Base-by-base conservation (phyloP, 768 basidiomycete species). In the Phylloporus sp. region DNA sequence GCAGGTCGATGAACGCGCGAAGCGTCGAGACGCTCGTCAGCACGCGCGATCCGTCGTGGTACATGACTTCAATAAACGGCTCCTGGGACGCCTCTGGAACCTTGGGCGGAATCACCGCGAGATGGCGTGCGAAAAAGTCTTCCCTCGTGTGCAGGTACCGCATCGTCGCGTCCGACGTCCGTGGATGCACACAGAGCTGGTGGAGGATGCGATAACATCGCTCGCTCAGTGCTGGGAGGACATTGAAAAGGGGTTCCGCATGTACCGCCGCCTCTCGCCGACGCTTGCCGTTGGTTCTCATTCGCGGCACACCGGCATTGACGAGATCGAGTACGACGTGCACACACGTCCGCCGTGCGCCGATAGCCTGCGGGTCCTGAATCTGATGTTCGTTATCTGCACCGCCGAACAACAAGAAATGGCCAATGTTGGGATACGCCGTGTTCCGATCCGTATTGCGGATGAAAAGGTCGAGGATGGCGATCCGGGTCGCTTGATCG, bases 131-230 rank as follows among this genome's bases (percentile, higher is more conserved):
- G 58, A 93, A 92, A 70, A 93, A 97, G 58, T 93, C 84, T 63
- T 95, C 88, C 9, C 84, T 75, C 3, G 88, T 90, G 28, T 89
- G 83, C 27, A 96, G 75, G 60, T 95, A 96, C 0, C 90, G 81
- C 67, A 88, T 84, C 5, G 81, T 83, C 45, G 83, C 81, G 28
- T 84, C 81, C 0, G 88, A 88, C 0, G 93, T 95, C 32, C 79
- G 75, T 9, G 85, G 78, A 58, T 97, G 90, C n/a, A 82, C 76
- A 67, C 90, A 95, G 1, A 98, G 77, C 49, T 95, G 87, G 61
- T 88, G 77, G 17, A 97, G 69, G 39, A 96, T 75, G 28, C 79
- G 79, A 59, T 94, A 93, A 58, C 83, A 86, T 44, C 84, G 82
- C 61, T 94, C 92, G 3, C 93, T 92, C 22, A 96, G 70, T 3